Base-by-base conservation (phyloP, 2,329 filamentous ascomycete genomes). In the Plenodomus tracheiphilus region DNA sequence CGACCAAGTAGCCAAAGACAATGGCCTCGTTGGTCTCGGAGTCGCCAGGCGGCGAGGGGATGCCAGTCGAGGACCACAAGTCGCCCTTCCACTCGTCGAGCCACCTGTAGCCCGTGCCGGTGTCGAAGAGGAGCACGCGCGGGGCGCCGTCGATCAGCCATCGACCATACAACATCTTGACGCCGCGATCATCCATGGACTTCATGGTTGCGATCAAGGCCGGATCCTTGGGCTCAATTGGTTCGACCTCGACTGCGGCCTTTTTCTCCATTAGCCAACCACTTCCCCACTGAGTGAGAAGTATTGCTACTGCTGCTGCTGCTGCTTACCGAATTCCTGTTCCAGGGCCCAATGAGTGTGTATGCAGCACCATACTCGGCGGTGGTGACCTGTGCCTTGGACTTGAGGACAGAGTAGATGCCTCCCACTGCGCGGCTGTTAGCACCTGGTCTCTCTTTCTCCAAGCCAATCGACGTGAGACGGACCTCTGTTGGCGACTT, bases 341-440 rank as follows among this genome's bases (percentile, higher is more conserved):
- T 97, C 71, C 96, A 85, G 49, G 94, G 94, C 2, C 94, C 94
- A 72, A 99, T 92, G 59, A 97, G 83, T 21, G 91, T 96, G 76
- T 99, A 99, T 60, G 91, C 85, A 51, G 96, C 91, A 75, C 94
- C 94, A 94, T 97, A 99, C 75, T 99, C 94, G 53, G 91, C 91
- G 1, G 93, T 97, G 37, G 94, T 97, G 54, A 97, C 94, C 42
- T 94, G 93, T 32, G 94, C 93, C 76, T 99, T 99, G 54, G 94
- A 99, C 77, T 99, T 99, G 76, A 99, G 86, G 59, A 99, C 94
- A 15, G 93, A 97, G 81, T 99, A 99, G 77, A 99, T 99, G 66
- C 94, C 94, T 69, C 94, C 94, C 54, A 99, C 94, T 95, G 60
- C 34, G 47, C 6, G 38, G 11, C n/a, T 13, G 50, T 69, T 49